Evolutionary conservation across 169 alveolate genomes (phyloP).

Genomic region (Plasmodium falciparum): DNA sequence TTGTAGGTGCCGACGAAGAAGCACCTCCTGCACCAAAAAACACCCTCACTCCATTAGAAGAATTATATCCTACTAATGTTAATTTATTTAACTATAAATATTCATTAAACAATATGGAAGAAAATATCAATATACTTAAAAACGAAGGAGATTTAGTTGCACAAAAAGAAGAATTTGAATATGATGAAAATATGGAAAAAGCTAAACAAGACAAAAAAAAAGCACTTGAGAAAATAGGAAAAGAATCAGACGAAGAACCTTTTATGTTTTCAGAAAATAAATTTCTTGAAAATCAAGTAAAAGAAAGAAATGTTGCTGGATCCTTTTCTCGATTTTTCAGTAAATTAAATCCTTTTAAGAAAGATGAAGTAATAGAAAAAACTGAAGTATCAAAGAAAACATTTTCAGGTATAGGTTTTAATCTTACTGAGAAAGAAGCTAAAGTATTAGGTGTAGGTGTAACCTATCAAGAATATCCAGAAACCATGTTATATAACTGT

Average conservation of each 20-base stretch:
- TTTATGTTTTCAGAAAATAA: not conserved
- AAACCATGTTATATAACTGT: slow-evolving; percentile 2
- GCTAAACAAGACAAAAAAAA: not conserved
- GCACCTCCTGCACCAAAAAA: too few relatives aligned
- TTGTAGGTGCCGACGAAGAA: too few relatives aligned
- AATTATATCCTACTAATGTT: too few relatives aligned
- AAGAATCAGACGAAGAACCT: not conserved
- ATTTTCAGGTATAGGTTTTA: not conserved
- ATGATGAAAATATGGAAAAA: not conserved
- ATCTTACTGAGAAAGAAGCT: not conserved
- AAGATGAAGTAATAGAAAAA: slow-evolving; percentile 11
- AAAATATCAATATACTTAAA: not conserved
- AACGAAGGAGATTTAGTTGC: not conserved
- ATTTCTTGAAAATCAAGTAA: not conserved
- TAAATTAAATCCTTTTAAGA: slow-evolving; percentile 33
- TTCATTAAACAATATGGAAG: not conserved
- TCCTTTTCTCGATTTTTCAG: slow-evolving; percentile 13
- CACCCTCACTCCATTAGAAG: too few relatives aligned
- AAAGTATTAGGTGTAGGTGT: too few relatives aligned
- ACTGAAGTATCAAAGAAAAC: slow-evolving; percentile 2
- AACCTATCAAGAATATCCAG: slow-evolving; percentile 2
- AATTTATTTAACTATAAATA: not conserved
- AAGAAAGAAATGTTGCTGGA: not conserved
- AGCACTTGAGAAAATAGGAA: not conserved
- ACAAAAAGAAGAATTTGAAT: not conserved